phyloP scores from a whole-genome alignment of 306 rosid genomes.

The Phaseolus lunatus region DNA sequence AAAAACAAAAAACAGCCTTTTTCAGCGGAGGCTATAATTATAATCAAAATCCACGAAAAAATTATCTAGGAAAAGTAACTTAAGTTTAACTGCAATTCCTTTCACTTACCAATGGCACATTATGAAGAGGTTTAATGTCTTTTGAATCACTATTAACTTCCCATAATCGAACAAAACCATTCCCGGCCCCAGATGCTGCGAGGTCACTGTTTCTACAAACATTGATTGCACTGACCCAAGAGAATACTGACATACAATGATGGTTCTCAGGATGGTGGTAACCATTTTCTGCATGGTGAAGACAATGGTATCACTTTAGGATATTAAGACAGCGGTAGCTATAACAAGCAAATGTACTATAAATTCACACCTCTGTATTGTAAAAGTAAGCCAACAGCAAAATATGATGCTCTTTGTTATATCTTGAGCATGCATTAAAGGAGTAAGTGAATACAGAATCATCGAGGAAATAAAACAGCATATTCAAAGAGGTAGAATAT shows the following conservation, averaged over 20 bases:
- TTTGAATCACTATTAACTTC: conserved; percentile 70
- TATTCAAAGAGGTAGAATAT: not conserved
- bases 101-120: conserved; percentile 82
- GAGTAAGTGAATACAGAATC: conserved; percentile 1
- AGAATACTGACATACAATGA: conserved; percentile 59
- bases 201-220: conserved; percentile 90
- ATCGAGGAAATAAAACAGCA: not conserved
- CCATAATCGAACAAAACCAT: conserved; percentile 87
- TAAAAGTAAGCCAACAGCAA: not conserved
- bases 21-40: not conserved
- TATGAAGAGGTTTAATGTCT: conserved; percentile 60
- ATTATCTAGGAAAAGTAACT: not conserved
- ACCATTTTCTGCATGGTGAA: conserved; percentile 72
- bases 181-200: conserved; percentile 96
- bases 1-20: not conserved
- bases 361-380: conserved; percentile 20
- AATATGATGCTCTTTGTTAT: not conserved
- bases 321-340: conserved; percentile 25
- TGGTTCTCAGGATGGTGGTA: conserved; percentile 47
- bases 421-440: not conserved
- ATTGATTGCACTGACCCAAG: conserved; percentile 86
- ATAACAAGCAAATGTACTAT: not conserved
- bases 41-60: conserved; percentile 18
- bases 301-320: conserved; percentile 40
- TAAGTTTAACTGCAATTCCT: conserved; percentile 29